These are phyloP conservation scores for Immersiporthe knoxdaviesiana DNA, from an alignment of 2,329 filamentous ascomycete species.

Conservation along the genomic window DNA sequence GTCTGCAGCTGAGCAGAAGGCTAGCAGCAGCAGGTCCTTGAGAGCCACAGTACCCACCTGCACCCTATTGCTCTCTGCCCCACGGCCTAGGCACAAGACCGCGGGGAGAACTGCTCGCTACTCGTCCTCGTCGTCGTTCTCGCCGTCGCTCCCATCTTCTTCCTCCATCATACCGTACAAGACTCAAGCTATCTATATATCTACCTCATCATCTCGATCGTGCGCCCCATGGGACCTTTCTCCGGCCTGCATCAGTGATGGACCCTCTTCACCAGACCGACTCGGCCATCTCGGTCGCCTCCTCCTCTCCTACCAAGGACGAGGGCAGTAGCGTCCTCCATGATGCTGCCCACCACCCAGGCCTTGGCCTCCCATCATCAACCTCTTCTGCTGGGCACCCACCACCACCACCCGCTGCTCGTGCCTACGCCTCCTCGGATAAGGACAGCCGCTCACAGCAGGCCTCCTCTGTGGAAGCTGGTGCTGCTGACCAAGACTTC, in stretches of 20 bases:
- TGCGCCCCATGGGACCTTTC: not conserved
- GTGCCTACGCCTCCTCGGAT: conserved; percentile 4
- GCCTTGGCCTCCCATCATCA: not conserved
- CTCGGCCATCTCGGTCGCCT: conserved; percentile 30
- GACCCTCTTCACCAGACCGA: conserved; percentile 30
- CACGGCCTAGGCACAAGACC: too few species aligned
- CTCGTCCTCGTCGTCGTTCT: not conserved
- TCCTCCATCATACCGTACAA: not conserved
- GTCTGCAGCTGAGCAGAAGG: not conserved
- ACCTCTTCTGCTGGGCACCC: not conserved
- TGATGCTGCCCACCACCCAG: not conserved
- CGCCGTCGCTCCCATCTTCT: not conserved
- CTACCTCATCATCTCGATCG: not conserved
- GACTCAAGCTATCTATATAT: not conserved
- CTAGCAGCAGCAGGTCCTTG: not conserved
- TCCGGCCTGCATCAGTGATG: conserved; percentile 18
- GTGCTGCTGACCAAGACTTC: not conserved
- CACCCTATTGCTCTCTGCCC: not conserved
- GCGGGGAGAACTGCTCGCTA: too few species aligned
- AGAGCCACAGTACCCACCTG: not conserved
- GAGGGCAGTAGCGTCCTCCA: conserved; percentile 7
- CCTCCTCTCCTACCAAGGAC: conserved; percentile 10
- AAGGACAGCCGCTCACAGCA: not conserved
- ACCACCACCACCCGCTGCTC: not conserved
- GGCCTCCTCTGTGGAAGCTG: not conserved